Conservation (phyloP, 2,329 filamentous ascomycete species). For the Arthrobotrys iridis region DNA sequence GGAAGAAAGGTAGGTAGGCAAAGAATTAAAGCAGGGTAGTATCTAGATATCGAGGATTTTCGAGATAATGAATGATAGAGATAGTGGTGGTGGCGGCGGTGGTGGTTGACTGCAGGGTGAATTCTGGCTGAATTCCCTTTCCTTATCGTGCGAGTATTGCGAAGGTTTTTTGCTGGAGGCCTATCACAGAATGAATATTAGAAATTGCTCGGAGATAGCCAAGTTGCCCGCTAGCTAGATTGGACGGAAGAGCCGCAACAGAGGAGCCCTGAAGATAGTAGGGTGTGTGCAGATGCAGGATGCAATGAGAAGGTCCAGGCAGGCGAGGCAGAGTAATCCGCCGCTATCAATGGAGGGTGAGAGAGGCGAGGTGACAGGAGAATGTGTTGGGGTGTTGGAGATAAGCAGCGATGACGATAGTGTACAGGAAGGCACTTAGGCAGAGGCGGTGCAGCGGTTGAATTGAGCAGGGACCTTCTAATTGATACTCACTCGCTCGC, state of each 20-base stretch:
- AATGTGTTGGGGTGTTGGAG: constrained; percentile 52
- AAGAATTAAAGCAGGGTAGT: background rate
- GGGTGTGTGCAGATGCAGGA: background rate
- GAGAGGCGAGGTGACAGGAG: background rate
- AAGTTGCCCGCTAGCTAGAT: background rate
- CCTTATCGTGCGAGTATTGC: constrained; percentile 47
- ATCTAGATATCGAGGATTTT: constrained; percentile 6
- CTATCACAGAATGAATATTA: constrained; percentile 39
- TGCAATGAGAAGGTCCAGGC: constrained; percentile 16
- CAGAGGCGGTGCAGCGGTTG: constrained; percentile 13
- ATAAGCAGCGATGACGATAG: constrained; percentile 31
- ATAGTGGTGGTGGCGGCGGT: constrained; percentile 5
- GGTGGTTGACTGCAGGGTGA: constrained; percentile 18
- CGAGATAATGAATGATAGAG: constrained; percentile 23
- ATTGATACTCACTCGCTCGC: constrained; percentile 22
- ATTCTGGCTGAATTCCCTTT: constrained; percentile 51
- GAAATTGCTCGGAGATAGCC: constrained; percentile 38
- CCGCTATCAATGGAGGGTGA: constrained; percentile 1
- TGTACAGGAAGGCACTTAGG: background rate
- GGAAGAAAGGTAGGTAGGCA: background rate
- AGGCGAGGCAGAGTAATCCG: background rate
- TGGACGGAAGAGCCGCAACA: constrained; percentile 35
- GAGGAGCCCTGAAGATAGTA: constrained; percentile 24
- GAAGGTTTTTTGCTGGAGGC: constrained; percentile 27
- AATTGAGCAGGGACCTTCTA: background rate